Percentiles rank a stretch among this genome's conserved stretches.
phyloP scores from a whole-genome alignment of 345 rosid genomes.

The Mallotus nudiflorus region DNA sequence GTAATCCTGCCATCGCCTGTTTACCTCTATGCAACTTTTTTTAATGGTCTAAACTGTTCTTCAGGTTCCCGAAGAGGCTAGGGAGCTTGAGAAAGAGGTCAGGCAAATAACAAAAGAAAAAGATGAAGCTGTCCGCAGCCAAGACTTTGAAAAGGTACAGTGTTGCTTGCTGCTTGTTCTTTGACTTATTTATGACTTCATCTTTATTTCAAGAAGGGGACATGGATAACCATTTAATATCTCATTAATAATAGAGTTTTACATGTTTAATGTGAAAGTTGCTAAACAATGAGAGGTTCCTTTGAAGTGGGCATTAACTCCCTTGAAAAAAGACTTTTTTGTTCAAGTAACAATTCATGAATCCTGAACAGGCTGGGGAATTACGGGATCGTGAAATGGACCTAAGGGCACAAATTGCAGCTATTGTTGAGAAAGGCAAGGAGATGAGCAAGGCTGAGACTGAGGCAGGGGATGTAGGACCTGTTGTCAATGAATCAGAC shows the following conservation, averaged over 20 bases:
- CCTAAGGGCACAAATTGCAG: conserved; percentile 83
- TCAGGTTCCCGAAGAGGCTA: conserved; percentile 97
- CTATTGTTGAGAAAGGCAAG: conserved; percentile 83
- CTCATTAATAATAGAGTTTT: neutral
- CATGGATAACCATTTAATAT: neutral
- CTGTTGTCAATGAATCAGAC: conserved; percentile 76
- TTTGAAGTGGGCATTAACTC: neutral
- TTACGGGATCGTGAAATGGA: conserved; percentile 93
- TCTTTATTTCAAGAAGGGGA: neutral
- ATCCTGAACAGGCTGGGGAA: conserved; percentile 77
- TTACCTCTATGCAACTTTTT: neutral
- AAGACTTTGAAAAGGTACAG: conserved; percentile 92
- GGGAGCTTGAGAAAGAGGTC: conserved; percentile 94
- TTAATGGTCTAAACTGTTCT: neutral
- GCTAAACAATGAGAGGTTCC: neutral
- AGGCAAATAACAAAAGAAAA: conserved; percentile 91
- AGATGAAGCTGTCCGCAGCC: conserved; percentile 91
- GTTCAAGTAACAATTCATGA: neutral
- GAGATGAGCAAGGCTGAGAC: conserved; percentile 93
- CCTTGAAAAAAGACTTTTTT: neutral
- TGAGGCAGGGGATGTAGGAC: conserved; percentile 87
- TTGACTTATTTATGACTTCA: neutral
- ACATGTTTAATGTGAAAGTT: neutral
- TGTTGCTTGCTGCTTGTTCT: neutral
- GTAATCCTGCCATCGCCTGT: neutral